These are phyloP conservation scores for Rhodotorula taiwanensis DNA, from an alignment of 768 basidiomycete genomes.

Conservation along the genomic window DNA sequence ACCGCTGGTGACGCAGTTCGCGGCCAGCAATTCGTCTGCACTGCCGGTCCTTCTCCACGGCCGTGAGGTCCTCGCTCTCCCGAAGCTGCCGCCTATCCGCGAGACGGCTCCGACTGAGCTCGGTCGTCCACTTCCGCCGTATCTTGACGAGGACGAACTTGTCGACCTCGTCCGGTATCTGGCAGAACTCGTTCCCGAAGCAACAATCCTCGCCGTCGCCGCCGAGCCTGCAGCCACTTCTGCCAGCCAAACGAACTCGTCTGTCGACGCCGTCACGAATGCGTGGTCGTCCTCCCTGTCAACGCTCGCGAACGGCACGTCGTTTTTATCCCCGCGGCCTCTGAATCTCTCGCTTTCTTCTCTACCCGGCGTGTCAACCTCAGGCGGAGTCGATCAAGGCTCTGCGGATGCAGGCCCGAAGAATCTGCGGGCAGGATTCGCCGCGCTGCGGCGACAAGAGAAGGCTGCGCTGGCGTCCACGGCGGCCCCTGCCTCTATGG, in stretches of 20 bases:
- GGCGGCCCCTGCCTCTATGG: neutral
- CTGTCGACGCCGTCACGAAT: neutral
- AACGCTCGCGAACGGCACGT: neutral
- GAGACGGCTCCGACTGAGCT: neutral
- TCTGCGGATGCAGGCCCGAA: neutral
- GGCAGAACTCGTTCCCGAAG: neutral
- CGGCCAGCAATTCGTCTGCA: slow-evolving; percentile 13
- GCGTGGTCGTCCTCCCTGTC: neutral
- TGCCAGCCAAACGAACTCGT: neutral
- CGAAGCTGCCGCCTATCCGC: neutral
- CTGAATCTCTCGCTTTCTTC: neutral
- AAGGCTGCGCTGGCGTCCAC: neutral
- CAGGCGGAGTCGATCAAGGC: neutral
- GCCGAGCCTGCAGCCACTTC: neutral
- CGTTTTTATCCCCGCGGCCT: slow-evolving; percentile 1
- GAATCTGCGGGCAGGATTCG: neutral
- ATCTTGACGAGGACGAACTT: slow-evolving; percentile 7
- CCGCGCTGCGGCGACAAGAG: neutral
- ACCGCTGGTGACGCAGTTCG: slow-evolving; percentile 26
- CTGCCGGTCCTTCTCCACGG: slow-evolving; percentile 22
- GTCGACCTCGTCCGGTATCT: slow-evolving; percentile 17
- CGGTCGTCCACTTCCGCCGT: slow-evolving; percentile 3
- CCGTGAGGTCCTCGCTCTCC: slow-evolving; percentile 4
- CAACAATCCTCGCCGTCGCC: neutral
- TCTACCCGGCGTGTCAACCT: neutral